Base-by-base conservation (phyloP, 345 rosid genomes). In the Erysimum cheiranthoides region DNA sequence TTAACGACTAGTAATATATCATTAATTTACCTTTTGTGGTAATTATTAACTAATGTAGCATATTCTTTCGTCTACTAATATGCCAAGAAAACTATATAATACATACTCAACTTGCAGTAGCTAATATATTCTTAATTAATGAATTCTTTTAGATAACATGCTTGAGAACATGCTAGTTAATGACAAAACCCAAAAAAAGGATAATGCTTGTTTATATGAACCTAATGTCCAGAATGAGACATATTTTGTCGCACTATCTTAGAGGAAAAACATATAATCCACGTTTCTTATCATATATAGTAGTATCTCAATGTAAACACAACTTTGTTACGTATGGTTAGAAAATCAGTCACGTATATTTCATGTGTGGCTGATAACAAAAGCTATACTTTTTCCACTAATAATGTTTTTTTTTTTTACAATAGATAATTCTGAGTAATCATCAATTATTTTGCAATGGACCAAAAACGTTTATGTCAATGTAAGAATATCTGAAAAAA, bases 171-270 rank as follows among this genome's bases (percentile, higher is more conserved):
- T 35, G 46, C 10, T 36, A 36, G 16, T 36, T 36, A 18, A 60
- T 60, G 46, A 60, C 16, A 36, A 17, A 36, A 18, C 30, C 16
- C 25, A 21, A 27, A 18, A 21, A 60, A 21, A 38, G 16, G 32
- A 60, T 60, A 60, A 60, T 60, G 65, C 16, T 60, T 60, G 47
- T 60, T 60, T 62, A 40, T 62, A 25, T 40, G 16, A 62, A 62
- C 35, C 51, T 62, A 40, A 42, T 8, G 21, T 40, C 35, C 17
- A 5, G 50, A 62, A 40, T 42, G 7, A 62, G 50, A 42, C 51
- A 27, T 40, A 62, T 21, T 61, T 61, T 61, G 21, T 62, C 51
- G 13, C 67, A 62, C 8, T 42, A 62, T 62, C 50, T 40, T 42
- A 27, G 49, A 39, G 18, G 25, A 36, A 51, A 54, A 54, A 25